Percentiles rank a stretch among this genome's conserved stretches.
Evolutionary conservation across 2,329 filamentous ascomycete species (phyloP).

Genomic region (Aspergillus flavus): DNA sequence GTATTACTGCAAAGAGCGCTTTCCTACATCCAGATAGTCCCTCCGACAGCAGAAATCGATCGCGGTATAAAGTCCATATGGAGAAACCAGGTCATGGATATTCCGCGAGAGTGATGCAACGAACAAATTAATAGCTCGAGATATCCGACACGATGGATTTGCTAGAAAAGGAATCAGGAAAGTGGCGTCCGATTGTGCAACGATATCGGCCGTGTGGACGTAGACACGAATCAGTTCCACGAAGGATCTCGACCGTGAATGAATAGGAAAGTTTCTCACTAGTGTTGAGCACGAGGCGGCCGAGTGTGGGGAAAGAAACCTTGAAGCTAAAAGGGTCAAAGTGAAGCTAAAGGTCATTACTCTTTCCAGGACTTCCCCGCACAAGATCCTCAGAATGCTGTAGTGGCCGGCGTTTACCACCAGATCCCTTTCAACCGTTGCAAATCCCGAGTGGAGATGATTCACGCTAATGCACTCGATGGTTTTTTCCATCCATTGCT

Average conservation of each 20-base stretch:
- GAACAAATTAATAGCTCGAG: background rate
- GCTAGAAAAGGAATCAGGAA: background rate
- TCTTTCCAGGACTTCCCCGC: background rate
- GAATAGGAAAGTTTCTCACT: background rate
- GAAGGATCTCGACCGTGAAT: background rate
- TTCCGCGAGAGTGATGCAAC: background rate
- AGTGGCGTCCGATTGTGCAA: background rate
- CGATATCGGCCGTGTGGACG: background rate
- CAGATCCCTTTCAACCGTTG: background rate
- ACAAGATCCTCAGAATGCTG: background rate
- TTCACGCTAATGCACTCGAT: constrained; percentile 1
- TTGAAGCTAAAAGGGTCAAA: background rate
- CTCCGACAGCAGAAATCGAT: background rate
- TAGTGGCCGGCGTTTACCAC: background rate
- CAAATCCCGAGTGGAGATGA: constrained; percentile 3
- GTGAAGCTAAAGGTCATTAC: background rate
- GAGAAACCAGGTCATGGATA: background rate
- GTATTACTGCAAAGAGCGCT: background rate
- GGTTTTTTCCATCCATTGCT: constrained; percentile 10
- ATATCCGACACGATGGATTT: background rate
- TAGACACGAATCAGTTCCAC: background rate
- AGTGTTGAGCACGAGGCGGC: background rate
- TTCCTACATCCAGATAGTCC: background rate
- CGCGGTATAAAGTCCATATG: background rate
- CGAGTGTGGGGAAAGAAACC: background rate